Evolutionary conservation across 768 basidiomycete species (phyloP).

Genomic region (Agrocybe chaxingu): DNA sequence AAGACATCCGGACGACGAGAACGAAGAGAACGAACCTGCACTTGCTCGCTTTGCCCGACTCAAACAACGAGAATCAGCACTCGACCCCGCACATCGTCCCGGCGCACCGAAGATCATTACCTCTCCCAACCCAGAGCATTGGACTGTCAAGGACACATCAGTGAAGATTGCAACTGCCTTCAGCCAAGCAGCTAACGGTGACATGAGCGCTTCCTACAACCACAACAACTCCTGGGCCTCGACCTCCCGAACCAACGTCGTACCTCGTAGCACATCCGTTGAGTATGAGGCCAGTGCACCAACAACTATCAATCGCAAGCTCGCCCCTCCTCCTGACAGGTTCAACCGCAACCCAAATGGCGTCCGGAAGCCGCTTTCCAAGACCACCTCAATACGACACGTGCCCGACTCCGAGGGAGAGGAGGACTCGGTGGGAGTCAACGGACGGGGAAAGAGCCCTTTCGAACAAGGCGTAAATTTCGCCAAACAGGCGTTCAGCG

Average conservation of each 20-base stretch:
- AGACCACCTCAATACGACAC: constrained; percentile 47
- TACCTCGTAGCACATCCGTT: constrained; percentile 75
- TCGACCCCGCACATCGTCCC: constrained; percentile 23
- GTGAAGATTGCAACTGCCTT: constrained; percentile 87
- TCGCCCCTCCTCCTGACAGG: constrained; percentile 54
- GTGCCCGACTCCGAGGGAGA: constrained; percentile 74
- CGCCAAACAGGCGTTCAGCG: constrained; percentile 48
- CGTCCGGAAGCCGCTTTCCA: constrained; percentile 49
- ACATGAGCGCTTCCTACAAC: constrained; percentile 38
- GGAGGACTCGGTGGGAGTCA: constrained; percentile 27
- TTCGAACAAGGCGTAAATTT: constrained; percentile 58
- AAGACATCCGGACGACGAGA: constrained; percentile 32
- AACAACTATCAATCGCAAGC: constrained; percentile 48
- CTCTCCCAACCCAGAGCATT: constrained; percentile 61
- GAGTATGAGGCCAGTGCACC: constrained; percentile 73
- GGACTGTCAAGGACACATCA: constrained; percentile 77
- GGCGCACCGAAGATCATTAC: constrained; percentile 41
- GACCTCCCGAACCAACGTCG: constrained; percentile 40
- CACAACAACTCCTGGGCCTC: constrained; percentile 71
- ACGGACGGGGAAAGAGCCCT: constrained; percentile 65
- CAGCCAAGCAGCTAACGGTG: constrained; percentile 56
- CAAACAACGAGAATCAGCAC: constrained; percentile 39
- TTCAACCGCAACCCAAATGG: constrained; percentile 18
- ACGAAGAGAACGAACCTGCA: constrained; percentile 38
- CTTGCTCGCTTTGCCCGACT: constrained; percentile 40